Conservation (phyloP, 495 filamentous ascomycete genomes). For the Aspergillus diversus region DNA sequence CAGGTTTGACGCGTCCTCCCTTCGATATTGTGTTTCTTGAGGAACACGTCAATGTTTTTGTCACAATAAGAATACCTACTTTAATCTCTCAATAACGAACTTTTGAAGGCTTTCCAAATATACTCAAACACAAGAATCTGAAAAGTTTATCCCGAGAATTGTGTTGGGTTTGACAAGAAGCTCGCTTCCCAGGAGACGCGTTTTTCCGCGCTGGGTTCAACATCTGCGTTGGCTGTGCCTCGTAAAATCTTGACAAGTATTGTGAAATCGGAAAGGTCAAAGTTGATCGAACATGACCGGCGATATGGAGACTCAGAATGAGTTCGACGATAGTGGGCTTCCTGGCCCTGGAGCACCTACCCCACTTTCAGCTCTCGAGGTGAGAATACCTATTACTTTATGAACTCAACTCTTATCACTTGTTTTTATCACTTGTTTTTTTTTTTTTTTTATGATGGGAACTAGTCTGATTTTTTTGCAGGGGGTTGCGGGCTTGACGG, state of each 20-base stretch:
- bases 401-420: neutral
- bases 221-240: neutral
- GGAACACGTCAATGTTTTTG: slow-evolving; percentile 23
- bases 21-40: slow-evolving; percentile 24
- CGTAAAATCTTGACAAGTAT: neutral
- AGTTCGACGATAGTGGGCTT: slow-evolving; percentile 63
- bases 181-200: neutral
- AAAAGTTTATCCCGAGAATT: neutral
- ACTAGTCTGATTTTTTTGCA: slow-evolving; percentile 36
- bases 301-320: slow-evolving; percentile 61
- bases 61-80: slow-evolving; percentile 27
- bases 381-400: slow-evolving; percentile 39
- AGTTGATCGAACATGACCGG: slow-evolving; percentile 51
- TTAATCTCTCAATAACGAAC: neutral
- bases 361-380: slow-evolving; percentile 87
- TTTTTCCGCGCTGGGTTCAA: neutral
- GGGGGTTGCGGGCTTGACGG: slow-evolving; percentile 84
- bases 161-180: neutral
- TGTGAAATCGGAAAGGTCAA: neutral
- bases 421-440: neutral
- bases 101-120: too few relatives aligned
- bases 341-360: slow-evolving; percentile 92
- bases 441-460: neutral
- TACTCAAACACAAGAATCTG: neutral
- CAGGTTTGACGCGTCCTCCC: slow-evolving; percentile 37